Conservation (phyloP, 2,329 filamentous ascomycete genomes). For the Fusarium pininemorale region DNA sequence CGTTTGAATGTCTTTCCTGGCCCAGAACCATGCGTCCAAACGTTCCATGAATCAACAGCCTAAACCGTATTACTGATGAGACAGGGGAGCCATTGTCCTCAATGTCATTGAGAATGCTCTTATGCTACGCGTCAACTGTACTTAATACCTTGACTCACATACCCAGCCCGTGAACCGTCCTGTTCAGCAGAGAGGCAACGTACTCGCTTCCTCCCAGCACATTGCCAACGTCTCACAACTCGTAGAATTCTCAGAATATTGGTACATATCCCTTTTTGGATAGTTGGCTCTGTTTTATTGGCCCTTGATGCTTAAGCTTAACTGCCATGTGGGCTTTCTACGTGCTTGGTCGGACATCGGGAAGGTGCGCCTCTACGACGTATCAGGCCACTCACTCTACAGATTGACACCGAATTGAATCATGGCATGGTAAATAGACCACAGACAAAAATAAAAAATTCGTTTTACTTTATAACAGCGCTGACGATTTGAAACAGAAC, state of each 20-base stretch:
- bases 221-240: background rate
- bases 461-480: accelerated
- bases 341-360: background rate
- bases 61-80: too few species aligned
- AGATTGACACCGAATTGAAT: too few species aligned
- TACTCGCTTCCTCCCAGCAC: background rate
- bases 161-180: background rate
- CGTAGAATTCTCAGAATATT: accelerated
- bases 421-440: too few species aligned
- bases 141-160: too few species aligned
- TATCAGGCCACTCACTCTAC: too few species aligned
- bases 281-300: accelerated
- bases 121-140: too few species aligned
- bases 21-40: too few species aligned
- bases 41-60: too few species aligned
- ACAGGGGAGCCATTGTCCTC: too few species aligned
- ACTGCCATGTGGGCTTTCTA: background rate
- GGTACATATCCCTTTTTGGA: background rate
- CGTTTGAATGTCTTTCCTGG: background rate
- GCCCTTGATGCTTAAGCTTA: background rate
- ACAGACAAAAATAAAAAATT: accelerated
- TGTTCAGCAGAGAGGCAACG: too few species aligned
- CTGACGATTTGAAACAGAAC: too few species aligned
- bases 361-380: background rate
- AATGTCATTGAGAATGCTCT: too few species aligned